phyloP scores from a whole-genome alignment of 805 yeast species.

The Metschnikowia lunata region DNA sequence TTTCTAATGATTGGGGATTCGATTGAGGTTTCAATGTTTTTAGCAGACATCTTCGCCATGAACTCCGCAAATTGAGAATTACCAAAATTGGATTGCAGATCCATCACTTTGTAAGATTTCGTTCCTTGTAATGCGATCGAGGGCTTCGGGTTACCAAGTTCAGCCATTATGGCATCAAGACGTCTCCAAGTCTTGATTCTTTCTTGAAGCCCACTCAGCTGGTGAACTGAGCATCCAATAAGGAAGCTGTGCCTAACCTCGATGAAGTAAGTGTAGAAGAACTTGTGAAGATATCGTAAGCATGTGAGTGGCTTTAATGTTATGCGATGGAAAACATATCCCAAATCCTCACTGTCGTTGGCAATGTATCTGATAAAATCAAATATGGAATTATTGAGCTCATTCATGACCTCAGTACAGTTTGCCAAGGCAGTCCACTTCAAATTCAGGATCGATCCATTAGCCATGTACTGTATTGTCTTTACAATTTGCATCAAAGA shows the following conservation, averaged over 20 bases:
- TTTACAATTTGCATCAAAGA: slow-evolving; percentile 76
- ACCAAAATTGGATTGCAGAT: slow-evolving; percentile 41
- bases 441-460: slow-evolving; percentile 62
- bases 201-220: slow-evolving; percentile 16
- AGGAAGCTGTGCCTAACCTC: slow-evolving; percentile 30
- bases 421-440: slow-evolving; percentile 57
- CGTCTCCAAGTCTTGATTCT: slow-evolving; percentile 28
- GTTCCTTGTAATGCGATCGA: slow-evolving; percentile 55
- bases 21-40: slow-evolving; percentile 43
- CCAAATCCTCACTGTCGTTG: slow-evolving; percentile 3
- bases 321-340: slow-evolving; percentile 26
- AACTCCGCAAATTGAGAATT: slow-evolving; percentile 61
- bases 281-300: slow-evolving; percentile 38
- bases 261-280: slow-evolving; percentile 31
- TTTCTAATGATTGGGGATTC: slow-evolving; percentile 52
- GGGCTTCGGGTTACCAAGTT: slow-evolving; percentile 58
- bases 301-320: slow-evolving; percentile 32
- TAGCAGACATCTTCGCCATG: slow-evolving; percentile 61
- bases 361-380: slow-evolving; percentile 27
- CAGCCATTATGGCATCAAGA: slow-evolving; percentile 45
- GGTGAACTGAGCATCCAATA: slow-evolving; percentile 18
- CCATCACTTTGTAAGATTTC: slow-evolving; percentile 40
- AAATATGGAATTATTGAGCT: slow-evolving; percentile 25
- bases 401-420: slow-evolving; percentile 36
- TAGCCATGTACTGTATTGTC: slow-evolving; percentile 81